phyloP scores from a whole-genome alignment of 257 asterid genomes.

The Gentiana macrophylla region DNA sequence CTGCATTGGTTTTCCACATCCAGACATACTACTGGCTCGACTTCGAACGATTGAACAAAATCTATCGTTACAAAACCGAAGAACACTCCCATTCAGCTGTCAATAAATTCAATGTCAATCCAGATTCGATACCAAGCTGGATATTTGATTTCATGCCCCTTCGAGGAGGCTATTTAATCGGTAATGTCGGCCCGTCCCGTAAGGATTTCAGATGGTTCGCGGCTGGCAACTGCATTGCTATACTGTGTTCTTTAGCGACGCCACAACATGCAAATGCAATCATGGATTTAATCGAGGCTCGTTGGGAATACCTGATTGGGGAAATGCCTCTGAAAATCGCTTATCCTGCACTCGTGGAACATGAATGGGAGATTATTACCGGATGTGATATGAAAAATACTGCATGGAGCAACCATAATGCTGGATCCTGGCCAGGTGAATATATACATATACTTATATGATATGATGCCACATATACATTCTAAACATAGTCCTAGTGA shows the following conservation, averaged over 20 bases:
- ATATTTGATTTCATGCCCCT: slow-evolving; percentile 52
- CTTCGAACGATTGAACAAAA: slow-evolving; percentile 53
- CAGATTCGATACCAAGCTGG: slow-evolving; percentile 56
- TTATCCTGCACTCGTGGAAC: slow-evolving; percentile 54
- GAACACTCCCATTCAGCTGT: slow-evolving; percentile 62
- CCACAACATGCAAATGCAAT: slow-evolving; percentile 41
- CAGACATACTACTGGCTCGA: slow-evolving; percentile 59
- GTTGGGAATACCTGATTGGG: slow-evolving; percentile 44
- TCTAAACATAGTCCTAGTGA: too few species aligned
- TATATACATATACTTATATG: neutral
- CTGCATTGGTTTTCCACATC: slow-evolving; percentile 47
- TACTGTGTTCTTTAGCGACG: slow-evolving; percentile 45
- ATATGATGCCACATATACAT: too few species aligned
- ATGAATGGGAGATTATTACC: slow-evolving; percentile 42
- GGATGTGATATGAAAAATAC: slow-evolving; percentile 63
- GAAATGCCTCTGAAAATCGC: slow-evolving; percentile 51
- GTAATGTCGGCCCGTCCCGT: slow-evolving; percentile 56
- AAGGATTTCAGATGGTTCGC: slow-evolving; percentile 61
- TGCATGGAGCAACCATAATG: slow-evolving; percentile 57
- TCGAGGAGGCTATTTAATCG: slow-evolving; percentile 50
- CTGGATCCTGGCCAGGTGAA: slow-evolving; percentile 66
- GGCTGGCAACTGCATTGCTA: slow-evolving; percentile 49
- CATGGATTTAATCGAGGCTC: slow-evolving; percentile 56
- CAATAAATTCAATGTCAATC: slow-evolving; percentile 51
- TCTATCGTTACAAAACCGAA: slow-evolving; percentile 56